These are phyloP conservation scores for Fusarium stilboides DNA, from an alignment of 2,329 filamentous ascomycete species.

Conservation along the genomic window DNA sequence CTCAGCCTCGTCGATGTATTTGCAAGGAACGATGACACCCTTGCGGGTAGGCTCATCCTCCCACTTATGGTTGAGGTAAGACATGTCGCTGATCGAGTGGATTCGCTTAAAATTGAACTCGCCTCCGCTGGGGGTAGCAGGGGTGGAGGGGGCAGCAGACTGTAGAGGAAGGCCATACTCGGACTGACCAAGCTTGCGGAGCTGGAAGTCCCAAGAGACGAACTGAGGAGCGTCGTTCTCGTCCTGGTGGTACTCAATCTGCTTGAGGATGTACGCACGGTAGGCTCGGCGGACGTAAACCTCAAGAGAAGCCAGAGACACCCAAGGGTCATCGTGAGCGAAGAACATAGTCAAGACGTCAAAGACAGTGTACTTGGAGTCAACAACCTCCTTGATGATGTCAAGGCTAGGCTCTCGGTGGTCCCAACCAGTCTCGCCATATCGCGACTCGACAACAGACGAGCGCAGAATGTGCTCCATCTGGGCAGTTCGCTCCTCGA, in stretches of 20 bases:
- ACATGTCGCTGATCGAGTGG: constrained; percentile 96
- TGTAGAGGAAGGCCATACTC: constrained; percentile 88
- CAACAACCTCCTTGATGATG: constrained; percentile 96
- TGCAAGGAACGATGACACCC: constrained; percentile 94
- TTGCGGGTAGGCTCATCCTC: constrained; percentile 86
- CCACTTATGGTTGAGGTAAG: constrained; percentile 82
- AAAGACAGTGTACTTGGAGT: constrained; percentile 98
- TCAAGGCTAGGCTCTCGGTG: constrained; percentile 93
- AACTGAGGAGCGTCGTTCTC: constrained; percentile 79
- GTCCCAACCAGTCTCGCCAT: constrained; percentile 97
- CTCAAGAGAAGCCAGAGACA: constrained; percentile 92
- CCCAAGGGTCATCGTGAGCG: constrained; percentile 93
- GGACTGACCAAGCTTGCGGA: constrained; percentile 92
- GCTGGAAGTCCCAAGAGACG: constrained; percentile 94
- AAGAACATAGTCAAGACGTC: constrained; percentile 97
- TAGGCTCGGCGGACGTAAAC: constrained; percentile 97
- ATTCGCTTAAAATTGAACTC: constrained; percentile 82
- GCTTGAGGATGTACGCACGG: constrained; percentile 92
- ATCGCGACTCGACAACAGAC: constrained; percentile 95
- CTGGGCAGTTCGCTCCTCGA: constrained; percentile 94
- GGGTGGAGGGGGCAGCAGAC: constrained; percentile 86
- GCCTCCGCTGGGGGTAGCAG: constrained; percentile 77
- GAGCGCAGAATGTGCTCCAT: constrained; percentile 99
- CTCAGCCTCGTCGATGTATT: constrained; percentile 94
- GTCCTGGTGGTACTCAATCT: constrained; percentile 89